Percentiles rank a stretch among this genome's conserved stretches.
Evolutionary conservation across 2,329 filamentous ascomycete species (phyloP).

Genomic region (Botryotinia globosa): DNA sequence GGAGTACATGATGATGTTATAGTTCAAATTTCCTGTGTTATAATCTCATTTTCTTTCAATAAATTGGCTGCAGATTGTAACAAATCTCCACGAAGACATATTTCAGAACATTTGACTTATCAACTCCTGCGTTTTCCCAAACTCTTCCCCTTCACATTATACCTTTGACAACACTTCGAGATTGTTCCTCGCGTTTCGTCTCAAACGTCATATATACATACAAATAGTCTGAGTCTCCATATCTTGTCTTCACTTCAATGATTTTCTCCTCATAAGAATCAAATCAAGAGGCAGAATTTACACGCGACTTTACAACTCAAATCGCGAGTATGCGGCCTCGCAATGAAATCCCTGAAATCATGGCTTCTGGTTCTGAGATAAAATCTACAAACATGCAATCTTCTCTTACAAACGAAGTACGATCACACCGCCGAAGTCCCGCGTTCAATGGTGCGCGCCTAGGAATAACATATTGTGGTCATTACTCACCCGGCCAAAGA

Average conservation of each 20-base stretch:
- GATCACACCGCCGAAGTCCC: neutral
- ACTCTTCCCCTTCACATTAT: neutral
- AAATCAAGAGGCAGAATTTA: neutral
- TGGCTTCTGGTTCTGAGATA: neutral
- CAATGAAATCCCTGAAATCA: neutral
- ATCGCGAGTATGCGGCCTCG: neutral
- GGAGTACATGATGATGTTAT: neutral
- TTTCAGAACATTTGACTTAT: neutral
- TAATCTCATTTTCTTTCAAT: rapidly evolving
- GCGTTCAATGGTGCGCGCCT: neutral
- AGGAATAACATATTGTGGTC: neutral
- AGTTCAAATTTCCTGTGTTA: rapidly evolving
- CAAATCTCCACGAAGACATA: rapidly evolving
- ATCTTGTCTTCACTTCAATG: too few species aligned
- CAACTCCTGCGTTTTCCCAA: neutral
- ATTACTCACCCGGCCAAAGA: neutral
- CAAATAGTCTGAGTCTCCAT: neutral
- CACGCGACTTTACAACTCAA: neutral
- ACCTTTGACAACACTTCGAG: neutral
- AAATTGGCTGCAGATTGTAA: rapidly evolving
- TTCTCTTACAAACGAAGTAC: neutral
- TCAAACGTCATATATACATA: neutral
- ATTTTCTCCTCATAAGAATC: neutral
- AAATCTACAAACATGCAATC: neutral
- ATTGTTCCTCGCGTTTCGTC: rapidly evolving